phyloP scores from a whole-genome alignment of 2,329 filamentous ascomycete species.

The Nemania abortiva region DNA sequence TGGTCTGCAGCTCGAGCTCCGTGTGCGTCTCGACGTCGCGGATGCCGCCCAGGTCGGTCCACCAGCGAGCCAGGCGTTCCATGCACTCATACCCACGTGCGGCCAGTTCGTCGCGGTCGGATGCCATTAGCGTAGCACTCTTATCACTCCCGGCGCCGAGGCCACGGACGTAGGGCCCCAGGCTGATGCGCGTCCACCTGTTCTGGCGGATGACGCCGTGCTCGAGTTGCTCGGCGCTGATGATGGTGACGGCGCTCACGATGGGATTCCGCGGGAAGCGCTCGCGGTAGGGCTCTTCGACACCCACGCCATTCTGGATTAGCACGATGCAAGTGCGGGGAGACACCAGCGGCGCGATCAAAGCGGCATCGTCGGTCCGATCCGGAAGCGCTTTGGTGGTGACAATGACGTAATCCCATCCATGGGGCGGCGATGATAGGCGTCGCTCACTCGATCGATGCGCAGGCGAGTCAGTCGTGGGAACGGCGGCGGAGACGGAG shows the following conservation, averaged over 20 bases:
- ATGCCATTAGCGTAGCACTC: neutral
- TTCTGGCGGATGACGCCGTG: conserved; percentile 76
- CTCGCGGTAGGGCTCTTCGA: conserved; percentile 73
- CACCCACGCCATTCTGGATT: conserved; percentile 78
- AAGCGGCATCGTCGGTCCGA: conserved; percentile 68
- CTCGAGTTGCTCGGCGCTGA: conserved; percentile 74
- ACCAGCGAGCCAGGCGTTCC: conserved; percentile 64
- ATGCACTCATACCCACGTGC: conserved; percentile 58
- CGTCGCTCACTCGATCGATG: conserved; percentile 1
- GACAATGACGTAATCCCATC: conserved; percentile 76
- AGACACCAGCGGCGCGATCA: conserved; percentile 71
- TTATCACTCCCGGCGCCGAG: conserved; percentile 51
- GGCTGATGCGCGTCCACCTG: conserved; percentile 78
- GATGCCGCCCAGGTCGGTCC: conserved; percentile 69
- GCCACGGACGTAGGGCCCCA: conserved; percentile 73
- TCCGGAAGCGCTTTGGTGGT: conserved; percentile 79
- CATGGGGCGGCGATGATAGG: conserved; percentile 38
- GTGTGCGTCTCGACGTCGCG: conserved; percentile 73
- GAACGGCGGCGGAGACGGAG: conserved; percentile 67
- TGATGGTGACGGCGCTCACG: conserved; percentile 76
- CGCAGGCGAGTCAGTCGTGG: conserved; percentile 32
- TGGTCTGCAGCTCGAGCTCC: conserved; percentile 74
- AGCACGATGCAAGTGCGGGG: conserved; percentile 70
- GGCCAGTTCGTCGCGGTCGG: conserved; percentile 46
- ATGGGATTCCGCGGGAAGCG: conserved; percentile 72